Conservation (phyloP, 169 alveolate species). For the Pseudocohnilembus persalinus region DNA sequence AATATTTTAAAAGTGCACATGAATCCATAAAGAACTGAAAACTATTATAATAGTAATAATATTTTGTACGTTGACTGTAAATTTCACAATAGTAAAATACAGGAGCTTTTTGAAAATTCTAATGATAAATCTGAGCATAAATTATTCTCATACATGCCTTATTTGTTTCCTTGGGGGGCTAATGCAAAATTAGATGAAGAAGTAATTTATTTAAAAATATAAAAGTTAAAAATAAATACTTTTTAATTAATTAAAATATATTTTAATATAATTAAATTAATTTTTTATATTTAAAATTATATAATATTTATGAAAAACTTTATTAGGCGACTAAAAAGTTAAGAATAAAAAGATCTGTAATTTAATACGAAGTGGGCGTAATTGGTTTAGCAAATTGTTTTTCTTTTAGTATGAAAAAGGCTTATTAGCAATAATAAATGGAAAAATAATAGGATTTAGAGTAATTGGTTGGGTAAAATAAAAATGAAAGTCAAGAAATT, state of each 20-base stretch:
- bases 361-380: not conserved
- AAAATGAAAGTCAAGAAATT: too few relatives aligned
- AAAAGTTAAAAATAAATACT: not conserved
- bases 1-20: not conserved
- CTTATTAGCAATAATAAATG: too few relatives aligned
- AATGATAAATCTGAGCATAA: conserved; percentile 1
- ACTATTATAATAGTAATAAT: not conserved
- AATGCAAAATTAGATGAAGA: not conserved
- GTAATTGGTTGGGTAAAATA: too few relatives aligned
- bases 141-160: conserved; percentile 20
- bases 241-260: conserved; percentile 11
- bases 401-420: too few relatives aligned
- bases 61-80: conserved; percentile 8
- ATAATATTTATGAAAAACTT: too few relatives aligned
- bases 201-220: not conserved
- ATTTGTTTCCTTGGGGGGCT: conserved; percentile 15
- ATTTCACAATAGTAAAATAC: conserved; percentile 6
- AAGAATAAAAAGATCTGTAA: not conserved
- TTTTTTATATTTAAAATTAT: too few relatives aligned
- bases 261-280: too few relatives aligned
- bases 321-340: not conserved
- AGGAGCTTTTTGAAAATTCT: conserved; percentile 1
- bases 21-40: not conserved
- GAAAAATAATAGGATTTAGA: too few relatives aligned
- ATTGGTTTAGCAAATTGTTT: too few relatives aligned